A percentile compares a stretch with the other conserved stretches of the same genome.
These are phyloP conservation scores for Cladophialophora bantiana DNA, from an alignment of 2,329 filamentous ascomycete genomes.

Conservation along the genomic window DNA sequence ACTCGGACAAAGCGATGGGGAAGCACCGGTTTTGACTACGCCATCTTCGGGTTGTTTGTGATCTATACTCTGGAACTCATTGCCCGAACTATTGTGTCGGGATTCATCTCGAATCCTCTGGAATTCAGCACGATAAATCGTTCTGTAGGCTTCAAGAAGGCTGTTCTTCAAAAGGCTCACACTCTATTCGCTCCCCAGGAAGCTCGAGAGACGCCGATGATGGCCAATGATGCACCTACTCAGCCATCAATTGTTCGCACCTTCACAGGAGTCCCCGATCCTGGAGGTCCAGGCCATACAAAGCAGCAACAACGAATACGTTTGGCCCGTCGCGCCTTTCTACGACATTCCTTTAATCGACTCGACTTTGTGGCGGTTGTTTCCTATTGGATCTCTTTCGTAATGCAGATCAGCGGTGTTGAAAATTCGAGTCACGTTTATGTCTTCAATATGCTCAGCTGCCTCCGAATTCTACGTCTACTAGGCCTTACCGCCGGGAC, in stretches of 20 bases:
- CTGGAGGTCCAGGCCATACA: conserved; percentile 62
- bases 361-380: conserved; percentile 93
- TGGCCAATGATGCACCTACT: conserved; percentile 52
- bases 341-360: conserved; percentile 94
- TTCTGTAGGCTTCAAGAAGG: conserved; percentile 74
- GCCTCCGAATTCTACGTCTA: conserved; percentile 88
- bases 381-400: conserved; percentile 93
- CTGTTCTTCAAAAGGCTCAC: conserved; percentile 76
- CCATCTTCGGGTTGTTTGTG: conserved; percentile 80
- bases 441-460: conserved; percentile 95
- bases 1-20: conserved; percentile 72
- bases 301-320: conserved; percentile 82
- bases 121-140: conserved; percentile 93
- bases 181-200: conserved; percentile 81
- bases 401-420: conserved; percentile 71
- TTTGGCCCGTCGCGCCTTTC: conserved; percentile 86
- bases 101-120: conserved; percentile 85
- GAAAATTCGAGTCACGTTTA: conserved; percentile 77
- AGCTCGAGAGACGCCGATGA: conserved; percentile 56
- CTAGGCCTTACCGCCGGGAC: conserved; percentile 92
- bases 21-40: conserved; percentile 71
- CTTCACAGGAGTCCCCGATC: conserved; percentile 75
- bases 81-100: conserved; percentile 88
- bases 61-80: conserved; percentile 88
- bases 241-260: conserved; percentile 75